These are phyloP conservation scores for Aspergillus versicolor DNA, from an alignment of 2,329 filamentous ascomycete genomes.

Conservation along the genomic window DNA sequence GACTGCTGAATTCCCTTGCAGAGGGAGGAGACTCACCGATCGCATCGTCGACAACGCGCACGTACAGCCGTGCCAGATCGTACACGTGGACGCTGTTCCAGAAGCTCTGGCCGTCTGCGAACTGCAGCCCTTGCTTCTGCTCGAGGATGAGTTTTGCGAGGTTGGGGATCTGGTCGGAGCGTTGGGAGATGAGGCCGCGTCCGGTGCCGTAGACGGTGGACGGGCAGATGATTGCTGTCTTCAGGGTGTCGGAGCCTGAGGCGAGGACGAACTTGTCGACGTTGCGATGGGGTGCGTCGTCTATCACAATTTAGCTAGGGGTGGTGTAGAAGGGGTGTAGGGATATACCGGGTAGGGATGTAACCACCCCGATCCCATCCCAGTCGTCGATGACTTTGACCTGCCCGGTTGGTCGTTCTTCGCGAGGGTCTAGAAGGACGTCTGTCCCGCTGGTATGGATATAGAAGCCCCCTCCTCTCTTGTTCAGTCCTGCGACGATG, in stretches of 20 bases:
- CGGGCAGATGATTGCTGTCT: not conserved
- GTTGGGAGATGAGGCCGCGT: not conserved
- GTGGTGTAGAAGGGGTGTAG: not conserved
- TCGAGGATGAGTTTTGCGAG: not conserved
- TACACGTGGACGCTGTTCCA: not conserved
- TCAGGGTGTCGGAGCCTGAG: not conserved
- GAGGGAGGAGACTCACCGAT: not conserved
- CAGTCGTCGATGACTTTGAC: not conserved
- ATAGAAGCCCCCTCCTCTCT: not conserved
- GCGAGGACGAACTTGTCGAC: not conserved
- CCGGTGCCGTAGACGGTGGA: not conserved
- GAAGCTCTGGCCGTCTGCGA: not conserved
- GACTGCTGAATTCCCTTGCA: not conserved
- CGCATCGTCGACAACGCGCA: not conserved
- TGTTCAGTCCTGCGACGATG: not conserved
- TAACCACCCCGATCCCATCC: not conserved
- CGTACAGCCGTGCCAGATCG: not conserved
- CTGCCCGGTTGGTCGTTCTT: not conserved
- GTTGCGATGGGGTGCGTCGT: not conserved
- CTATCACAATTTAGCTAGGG: not conserved
- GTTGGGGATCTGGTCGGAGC: not conserved
- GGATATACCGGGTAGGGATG: not conserved
- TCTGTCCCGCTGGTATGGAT: conserved; percentile 4
- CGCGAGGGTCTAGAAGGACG: not conserved
- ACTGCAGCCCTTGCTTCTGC: not conserved